These are phyloP conservation scores for Powellomyces hirtus DNA, from an alignment of 192 early-diverging fungal species.

Conservation along the genomic window DNA sequence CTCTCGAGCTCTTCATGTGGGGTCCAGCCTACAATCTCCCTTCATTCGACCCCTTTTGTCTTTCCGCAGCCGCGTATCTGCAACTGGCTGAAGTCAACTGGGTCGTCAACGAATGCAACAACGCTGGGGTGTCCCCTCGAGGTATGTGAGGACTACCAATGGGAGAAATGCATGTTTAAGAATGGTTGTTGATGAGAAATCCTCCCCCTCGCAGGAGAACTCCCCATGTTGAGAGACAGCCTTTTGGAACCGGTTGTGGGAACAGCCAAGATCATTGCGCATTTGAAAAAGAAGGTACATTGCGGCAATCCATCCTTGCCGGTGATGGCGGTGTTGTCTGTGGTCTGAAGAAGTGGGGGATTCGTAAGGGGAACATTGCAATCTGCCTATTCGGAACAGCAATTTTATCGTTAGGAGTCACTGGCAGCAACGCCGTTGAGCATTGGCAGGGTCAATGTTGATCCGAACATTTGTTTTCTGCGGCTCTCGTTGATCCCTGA, in stretches of 20 bases:
- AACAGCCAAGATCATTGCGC: constrained; percentile 27
- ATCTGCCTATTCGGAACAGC: no score
- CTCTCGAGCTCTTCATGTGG: constrained; percentile 69
- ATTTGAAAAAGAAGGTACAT: constrained; percentile 39
- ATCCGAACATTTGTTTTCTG: no score
- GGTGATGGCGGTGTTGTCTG: no score
- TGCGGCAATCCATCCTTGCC: no score
- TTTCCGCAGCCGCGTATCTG: constrained; percentile 61
- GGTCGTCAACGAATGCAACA: constrained; percentile 56
- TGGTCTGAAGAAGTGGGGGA: no score
- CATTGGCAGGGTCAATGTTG: no score
- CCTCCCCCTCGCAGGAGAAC: constrained; percentile 59
- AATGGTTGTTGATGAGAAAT: background rate
- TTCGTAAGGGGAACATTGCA: no score
- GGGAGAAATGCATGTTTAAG: constrained; percentile 61
- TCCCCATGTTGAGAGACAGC: constrained; percentile 68
- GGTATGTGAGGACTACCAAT: no score
- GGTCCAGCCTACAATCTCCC: constrained; percentile 60
- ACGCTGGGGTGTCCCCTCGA: constrained; percentile 57
- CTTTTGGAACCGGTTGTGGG: constrained; percentile 38
- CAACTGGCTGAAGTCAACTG: constrained; percentile 53
- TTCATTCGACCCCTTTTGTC: constrained; percentile 73
- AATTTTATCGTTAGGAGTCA: no score
- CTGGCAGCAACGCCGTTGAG: no score
- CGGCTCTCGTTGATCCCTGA: no score